A percentile compares a stretch with the other conserved stretches of the same genome.
Conservation (phyloP, 164 flowering plant genomes). For the Paratinospora sagittata region DNA sequence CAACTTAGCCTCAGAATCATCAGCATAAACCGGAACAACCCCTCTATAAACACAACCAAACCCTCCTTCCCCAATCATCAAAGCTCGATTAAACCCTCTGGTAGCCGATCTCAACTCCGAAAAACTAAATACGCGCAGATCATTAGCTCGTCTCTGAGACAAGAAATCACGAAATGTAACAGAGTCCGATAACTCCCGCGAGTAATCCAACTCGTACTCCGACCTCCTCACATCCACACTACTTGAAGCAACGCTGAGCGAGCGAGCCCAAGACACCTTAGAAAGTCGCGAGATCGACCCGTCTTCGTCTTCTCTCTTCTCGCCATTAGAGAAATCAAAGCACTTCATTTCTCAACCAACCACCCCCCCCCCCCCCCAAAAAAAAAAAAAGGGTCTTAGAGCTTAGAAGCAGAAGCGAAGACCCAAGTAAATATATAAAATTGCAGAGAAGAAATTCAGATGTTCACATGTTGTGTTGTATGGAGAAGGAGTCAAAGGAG, state of each 20-base stretch:
- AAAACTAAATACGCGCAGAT: slow-evolving; percentile 57
- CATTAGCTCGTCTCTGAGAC: slow-evolving; percentile 38
- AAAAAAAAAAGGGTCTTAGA: too few relatives aligned
- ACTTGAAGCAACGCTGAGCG: slow-evolving; percentile 67
- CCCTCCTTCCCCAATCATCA: slow-evolving; percentile 90
- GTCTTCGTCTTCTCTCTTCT: slow-evolving; percentile 37
- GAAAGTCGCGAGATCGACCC: slow-evolving; percentile 33
- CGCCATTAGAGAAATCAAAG: slow-evolving; percentile 72
- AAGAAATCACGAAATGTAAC: slow-evolving; percentile 22
- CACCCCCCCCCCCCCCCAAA: neutral
- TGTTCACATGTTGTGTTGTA: neutral
- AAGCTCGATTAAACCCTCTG: slow-evolving; percentile 58
- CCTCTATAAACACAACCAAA: slow-evolving; percentile 86
- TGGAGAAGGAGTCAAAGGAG: neutral
- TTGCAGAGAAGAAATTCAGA: neutral
- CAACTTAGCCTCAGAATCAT: slow-evolving; percentile 23
- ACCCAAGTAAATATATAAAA: too few relatives aligned
- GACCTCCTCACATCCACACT: slow-evolving; percentile 26
- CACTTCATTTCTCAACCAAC: slow-evolving; percentile 59
- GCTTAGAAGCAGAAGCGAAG: too few relatives aligned
- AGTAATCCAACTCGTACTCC: slow-evolving; percentile 27
- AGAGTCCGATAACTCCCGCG: slow-evolving; percentile 29
- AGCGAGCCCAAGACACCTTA: slow-evolving; percentile 77
- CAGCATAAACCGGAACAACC: slow-evolving; percentile 32
- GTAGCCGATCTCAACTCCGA: slow-evolving; percentile 78